Conservation (phyloP, 148 eudicot genomes). For the Camellia japonica region DNA sequence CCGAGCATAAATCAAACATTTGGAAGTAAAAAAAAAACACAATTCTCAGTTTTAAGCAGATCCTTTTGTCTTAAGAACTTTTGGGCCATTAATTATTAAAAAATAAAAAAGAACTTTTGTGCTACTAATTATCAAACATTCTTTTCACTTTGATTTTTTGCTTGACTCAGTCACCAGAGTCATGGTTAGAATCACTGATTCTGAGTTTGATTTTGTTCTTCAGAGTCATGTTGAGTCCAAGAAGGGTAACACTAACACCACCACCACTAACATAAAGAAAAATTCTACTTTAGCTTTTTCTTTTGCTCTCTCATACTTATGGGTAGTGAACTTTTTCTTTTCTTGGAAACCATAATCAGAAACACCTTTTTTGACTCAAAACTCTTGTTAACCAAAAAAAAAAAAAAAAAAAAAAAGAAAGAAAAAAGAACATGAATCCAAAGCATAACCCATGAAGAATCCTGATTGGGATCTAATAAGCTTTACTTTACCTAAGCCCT, state of each 20-base stretch:
- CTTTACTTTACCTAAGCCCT: constrained; percentile 22
- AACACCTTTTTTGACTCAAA: constrained; percentile 21
- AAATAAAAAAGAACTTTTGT: no score
- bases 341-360: constrained; percentile 24
- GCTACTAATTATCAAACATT: background rate
- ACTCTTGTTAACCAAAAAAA: background rate
- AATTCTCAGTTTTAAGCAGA: no score
- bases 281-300: constrained; percentile 23
- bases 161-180: background rate
- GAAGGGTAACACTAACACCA: constrained; percentile 10
- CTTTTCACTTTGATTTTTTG: background rate
- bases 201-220: constrained; percentile 12
- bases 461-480: constrained; percentile 23
- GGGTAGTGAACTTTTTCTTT: constrained; percentile 11
- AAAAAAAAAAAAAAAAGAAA: background rate
- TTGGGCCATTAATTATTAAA: no score
- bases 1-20: no score
- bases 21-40: background rate
- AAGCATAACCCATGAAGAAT: constrained; percentile 10
- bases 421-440: background rate
- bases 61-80: no score
- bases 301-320: constrained; percentile 1
- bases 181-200: background rate
- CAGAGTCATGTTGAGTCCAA: constrained; percentile 19
- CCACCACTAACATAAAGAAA: constrained; percentile 17